Evolutionary conservation across 2,329 filamentous ascomycete species (phyloP).

Genomic region (Claviceps sp.): DNA sequence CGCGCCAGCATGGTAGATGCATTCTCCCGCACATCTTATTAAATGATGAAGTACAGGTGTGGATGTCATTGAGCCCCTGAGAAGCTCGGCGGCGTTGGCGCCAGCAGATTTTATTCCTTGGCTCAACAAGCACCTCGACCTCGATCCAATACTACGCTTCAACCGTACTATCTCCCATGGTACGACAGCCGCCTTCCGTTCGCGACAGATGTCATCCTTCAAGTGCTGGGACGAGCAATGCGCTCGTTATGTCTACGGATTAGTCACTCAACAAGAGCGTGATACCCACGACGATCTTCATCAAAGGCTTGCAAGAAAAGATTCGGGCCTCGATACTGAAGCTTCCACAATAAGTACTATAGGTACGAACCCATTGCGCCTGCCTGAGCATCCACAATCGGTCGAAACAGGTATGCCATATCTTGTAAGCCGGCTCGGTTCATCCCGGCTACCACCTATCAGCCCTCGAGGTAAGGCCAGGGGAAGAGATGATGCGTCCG

Average conservation of each 20-base stretch:
- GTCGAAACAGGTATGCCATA: too few species aligned
- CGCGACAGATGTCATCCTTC: conserved; percentile 20
- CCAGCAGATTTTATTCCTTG: conserved; percentile 36
- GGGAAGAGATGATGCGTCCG: conserved; percentile 6
- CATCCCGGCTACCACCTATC: conserved; percentile 7
- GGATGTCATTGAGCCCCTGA: conserved; percentile 19
- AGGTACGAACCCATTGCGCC: conserved; percentile 1
- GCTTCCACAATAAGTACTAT: conserved; percentile 6
- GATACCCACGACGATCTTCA: conserved; percentile 38
- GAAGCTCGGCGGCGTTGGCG: conserved; percentile 17
- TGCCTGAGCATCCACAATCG: not conserved
- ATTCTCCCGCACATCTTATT: not conserved
- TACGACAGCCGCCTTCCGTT: not conserved
- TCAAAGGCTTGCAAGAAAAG: conserved; percentile 24
- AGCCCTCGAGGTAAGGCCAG: conserved; percentile 5
- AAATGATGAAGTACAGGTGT: conserved; percentile 11
- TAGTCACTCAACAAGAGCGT: conserved; percentile 34
- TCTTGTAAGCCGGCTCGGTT: not conserved
- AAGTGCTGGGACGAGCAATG: conserved; percentile 44
- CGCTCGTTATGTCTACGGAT: conserved; percentile 45
- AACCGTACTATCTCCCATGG: conserved; percentile 2
- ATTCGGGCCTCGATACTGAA: conserved; percentile 29
- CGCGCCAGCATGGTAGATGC: not conserved
- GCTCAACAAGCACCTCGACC: conserved; percentile 37
- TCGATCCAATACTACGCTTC: conserved; percentile 31